Percentiles rank a stretch among this genome's conserved stretches.
These are phyloP conservation scores for Clonostachys solani DNA, from an alignment of 2,329 filamentous ascomycete species.

Conservation along the genomic window DNA sequence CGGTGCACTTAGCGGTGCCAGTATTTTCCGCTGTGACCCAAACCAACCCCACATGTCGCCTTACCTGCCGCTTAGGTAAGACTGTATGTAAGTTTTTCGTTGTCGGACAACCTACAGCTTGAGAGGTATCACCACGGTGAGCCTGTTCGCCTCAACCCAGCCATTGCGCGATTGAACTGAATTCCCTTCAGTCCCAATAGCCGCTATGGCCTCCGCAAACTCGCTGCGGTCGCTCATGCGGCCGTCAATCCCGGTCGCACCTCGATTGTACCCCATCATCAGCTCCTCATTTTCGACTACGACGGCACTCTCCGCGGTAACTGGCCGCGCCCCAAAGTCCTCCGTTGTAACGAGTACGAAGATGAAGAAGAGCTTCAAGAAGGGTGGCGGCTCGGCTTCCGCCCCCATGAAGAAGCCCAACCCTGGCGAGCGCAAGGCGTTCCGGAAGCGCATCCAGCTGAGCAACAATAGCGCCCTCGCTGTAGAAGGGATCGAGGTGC, in stretches of 20 bases:
- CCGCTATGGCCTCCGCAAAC: conserved; percentile 30
- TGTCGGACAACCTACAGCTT: too few relatives aligned
- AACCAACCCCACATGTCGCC: too few relatives aligned
- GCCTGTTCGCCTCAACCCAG: too few relatives aligned
- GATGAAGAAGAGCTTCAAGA: conserved; percentile 27
- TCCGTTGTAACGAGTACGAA: conserved; percentile 29
- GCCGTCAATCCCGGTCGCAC: conserved; percentile 22
- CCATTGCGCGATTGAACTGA: too few relatives aligned
- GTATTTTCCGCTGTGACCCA: too few relatives aligned
- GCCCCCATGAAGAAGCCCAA: conserved; percentile 49
- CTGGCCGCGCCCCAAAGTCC: conserved; percentile 12
- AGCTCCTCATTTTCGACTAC: conserved; percentile 5
- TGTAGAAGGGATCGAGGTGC: conserved; percentile 61
- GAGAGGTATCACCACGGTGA: too few relatives aligned
- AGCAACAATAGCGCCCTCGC: conserved; percentile 91
- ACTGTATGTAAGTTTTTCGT: too few relatives aligned
- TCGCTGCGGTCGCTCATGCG: conserved; percentile 36
- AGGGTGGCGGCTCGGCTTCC: conserved; percentile 21
- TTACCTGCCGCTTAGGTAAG: too few relatives aligned
- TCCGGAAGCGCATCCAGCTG: conserved; percentile 84
- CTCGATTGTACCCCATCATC: conserved; percentile 23
- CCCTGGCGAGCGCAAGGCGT: conserved; percentile 79
- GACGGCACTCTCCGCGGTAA: conserved; percentile 12
- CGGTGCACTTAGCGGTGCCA: too few relatives aligned
- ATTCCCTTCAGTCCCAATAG: neutral